Evolutionary conservation across 2,329 filamentous ascomycete genomes (phyloP), one percentile per base, ranked within the genome.

Genomic region (Thermothelomyces thermophilus): DNA sequence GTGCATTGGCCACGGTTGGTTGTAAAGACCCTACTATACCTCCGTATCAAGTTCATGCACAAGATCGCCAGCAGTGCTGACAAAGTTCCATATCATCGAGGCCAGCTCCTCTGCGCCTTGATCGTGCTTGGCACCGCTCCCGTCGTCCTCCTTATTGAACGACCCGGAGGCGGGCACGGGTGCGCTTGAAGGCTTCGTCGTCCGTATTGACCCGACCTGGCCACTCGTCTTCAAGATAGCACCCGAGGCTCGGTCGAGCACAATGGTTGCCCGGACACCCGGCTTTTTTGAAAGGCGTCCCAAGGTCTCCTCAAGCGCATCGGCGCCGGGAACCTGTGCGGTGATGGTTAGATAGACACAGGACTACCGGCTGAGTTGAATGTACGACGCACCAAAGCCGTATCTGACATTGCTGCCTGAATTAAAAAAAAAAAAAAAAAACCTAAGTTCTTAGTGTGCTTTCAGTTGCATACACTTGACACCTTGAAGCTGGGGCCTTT

Each of bases 141-240:
- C 65, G 31, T 65, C 63, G 22, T 66, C 65, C 52, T 77, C 75
- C 58, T 66, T 69, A 17, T 72, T 69, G 54, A 76, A 79, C 35
- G 73, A 70, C 30, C 66, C 68, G n/a, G n/a, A n/a, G n/a, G n/a
- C 7, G 68, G 62, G 19, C 66, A n/a, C 62, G 9, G 56, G 51
- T n/a, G 44, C 28, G 11, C 54, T 35, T 9, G 53, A 46, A n/a
- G 56, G 35, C 41, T 59, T 60, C 16, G 72, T 65, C 3, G 73
- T 71, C 14, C 75, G 72, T 41, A 85, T 74, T 13, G 76, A 74
- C 1, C 82, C 78, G 11, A 84, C 70, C 53, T 88, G 74, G 42
- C 87, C 87, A 47, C 80, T 86, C 6, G 83, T 86, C 63, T 85
- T 86, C 46, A 93, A 76, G 44, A 93, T 86, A 2, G 84, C 77